These are phyloP conservation scores for Vanrija humicola DNA, from an alignment of 1,284 basidiomycete genomes.

Conservation along the genomic window DNA sequence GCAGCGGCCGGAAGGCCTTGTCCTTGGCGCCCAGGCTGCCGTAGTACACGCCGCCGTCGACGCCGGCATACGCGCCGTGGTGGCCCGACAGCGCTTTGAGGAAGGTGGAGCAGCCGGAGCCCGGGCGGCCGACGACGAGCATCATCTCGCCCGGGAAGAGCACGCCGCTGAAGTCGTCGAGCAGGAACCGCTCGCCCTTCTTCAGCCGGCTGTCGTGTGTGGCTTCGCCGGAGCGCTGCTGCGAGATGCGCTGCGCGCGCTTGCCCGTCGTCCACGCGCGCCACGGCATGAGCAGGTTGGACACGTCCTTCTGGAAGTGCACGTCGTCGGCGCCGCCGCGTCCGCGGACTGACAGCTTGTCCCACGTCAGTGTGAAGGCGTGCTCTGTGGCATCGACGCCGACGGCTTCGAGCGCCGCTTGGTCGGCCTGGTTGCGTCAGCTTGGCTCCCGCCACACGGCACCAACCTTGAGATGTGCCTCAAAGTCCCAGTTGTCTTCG, in stretches of 20 bases:
- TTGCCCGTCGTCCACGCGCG: constrained; percentile 9
- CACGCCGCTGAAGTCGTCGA: constrained; percentile 36
- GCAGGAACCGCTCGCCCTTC: constrained; percentile 38
- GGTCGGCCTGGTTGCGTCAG: constrained; percentile 1
- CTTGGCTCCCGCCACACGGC: too few species aligned
- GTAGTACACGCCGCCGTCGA: constrained; percentile 49
- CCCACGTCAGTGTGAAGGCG: constrained; percentile 29
- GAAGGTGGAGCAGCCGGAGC: constrained; percentile 51
- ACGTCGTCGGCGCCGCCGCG: constrained; percentile 38
- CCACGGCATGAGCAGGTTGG: constrained; percentile 35
- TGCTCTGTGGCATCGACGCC: constrained; percentile 4
- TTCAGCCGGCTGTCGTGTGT: constrained; percentile 22
- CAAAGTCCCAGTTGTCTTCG: constrained; percentile 9
- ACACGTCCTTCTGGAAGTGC: constrained; percentile 35
- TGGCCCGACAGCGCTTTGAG: constrained; percentile 50
- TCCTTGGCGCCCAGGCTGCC: constrained; percentile 34
- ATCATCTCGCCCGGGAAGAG: constrained; percentile 46
- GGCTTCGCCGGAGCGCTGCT: too few species aligned
- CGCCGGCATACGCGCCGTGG: constrained; percentile 46
- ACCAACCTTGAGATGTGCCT: constrained; percentile 14
- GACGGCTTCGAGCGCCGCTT: constrained; percentile 4
- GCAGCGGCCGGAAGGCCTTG: constrained; percentile 9
- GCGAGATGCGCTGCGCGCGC: background rate
- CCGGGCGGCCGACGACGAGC: constrained; percentile 48
- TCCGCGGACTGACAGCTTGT: constrained; percentile 36